These are phyloP conservation scores for Pterocarpus santalinus DNA, from an alignment of 306 rosid genomes.

Conservation along the genomic window DNA sequence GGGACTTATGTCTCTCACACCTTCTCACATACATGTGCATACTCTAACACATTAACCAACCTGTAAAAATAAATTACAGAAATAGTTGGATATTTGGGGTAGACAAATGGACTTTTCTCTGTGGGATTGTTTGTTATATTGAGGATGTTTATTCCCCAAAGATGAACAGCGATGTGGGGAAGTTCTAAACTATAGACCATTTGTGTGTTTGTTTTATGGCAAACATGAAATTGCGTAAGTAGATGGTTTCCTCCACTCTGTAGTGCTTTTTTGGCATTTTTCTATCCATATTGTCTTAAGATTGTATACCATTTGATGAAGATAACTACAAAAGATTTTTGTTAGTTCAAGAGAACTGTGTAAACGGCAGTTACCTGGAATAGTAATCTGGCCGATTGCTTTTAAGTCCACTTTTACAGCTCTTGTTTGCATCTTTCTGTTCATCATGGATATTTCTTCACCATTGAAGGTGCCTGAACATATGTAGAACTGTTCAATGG, in stretches of 20 bases:
- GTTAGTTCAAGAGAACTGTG: background rate
- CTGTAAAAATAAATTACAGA: background rate
- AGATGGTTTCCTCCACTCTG: conserved; percentile 3
- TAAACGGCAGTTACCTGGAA: background rate
- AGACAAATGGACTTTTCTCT: background rate
- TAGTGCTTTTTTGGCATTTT: background rate
- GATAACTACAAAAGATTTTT: background rate
- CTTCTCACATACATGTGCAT: too few relatives aligned
- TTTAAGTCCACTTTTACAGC: background rate
- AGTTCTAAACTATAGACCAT: background rate
- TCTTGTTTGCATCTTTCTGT: background rate
- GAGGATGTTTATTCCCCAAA: background rate
- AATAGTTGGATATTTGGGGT: background rate
- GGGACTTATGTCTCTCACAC: too few relatives aligned
- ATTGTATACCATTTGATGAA: background rate
- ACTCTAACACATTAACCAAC: too few relatives aligned
- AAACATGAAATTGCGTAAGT: background rate
- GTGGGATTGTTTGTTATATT: conserved; percentile 6
- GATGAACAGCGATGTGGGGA: background rate
- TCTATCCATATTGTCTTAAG: background rate
- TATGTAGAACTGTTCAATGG: background rate
- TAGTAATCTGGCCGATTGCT: background rate
- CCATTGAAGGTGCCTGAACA: background rate
- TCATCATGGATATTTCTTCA: conserved; percentile 2
- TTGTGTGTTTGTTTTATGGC: conserved; percentile 4